Percentiles rank a stretch among this genome's conserved stretches.
These are phyloP conservation scores for Stachybotrys echinatus DNA, from an alignment of 2,329 filamentous ascomycete species.

Conservation along the genomic window DNA sequence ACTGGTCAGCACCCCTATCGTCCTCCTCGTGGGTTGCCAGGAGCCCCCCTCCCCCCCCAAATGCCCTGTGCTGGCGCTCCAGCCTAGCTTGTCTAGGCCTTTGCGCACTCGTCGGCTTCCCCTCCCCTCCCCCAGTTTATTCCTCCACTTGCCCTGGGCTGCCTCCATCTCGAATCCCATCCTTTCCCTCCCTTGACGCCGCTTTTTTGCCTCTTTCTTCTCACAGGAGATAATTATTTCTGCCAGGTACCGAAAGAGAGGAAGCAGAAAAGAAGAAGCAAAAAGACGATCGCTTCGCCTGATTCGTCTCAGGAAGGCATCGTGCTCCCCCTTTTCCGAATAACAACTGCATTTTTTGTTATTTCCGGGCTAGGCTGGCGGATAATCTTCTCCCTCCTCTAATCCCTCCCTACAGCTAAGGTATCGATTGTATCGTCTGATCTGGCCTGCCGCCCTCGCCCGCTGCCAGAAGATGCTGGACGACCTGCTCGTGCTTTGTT, in stretches of 20 bases:
- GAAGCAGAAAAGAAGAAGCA: no score
- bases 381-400: not conserved
- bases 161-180: not conserved
- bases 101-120: not conserved
- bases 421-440: not conserved
- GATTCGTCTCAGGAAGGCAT: no score
- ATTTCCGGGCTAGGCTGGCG: not conserved
- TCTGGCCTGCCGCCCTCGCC: not conserved
- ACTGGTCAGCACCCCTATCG: not conserved
- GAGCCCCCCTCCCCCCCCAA: not conserved
- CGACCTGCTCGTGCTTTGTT: not conserved
- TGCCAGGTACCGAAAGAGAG: no score
- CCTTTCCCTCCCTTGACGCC: not conserved
- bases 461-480: not conserved
- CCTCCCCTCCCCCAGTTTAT: not conserved
- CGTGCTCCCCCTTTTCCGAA: no score
- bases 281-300: no score
- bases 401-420: not conserved
- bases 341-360: no score
- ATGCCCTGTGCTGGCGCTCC: not conserved
- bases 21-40: not conserved
- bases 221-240: not conserved
- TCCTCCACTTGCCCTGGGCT: not conserved
- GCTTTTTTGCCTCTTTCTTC: not conserved
- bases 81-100: not conserved